Conservation (phyloP, 768 basidiomycete species). For the Boletales sp. region DNA sequence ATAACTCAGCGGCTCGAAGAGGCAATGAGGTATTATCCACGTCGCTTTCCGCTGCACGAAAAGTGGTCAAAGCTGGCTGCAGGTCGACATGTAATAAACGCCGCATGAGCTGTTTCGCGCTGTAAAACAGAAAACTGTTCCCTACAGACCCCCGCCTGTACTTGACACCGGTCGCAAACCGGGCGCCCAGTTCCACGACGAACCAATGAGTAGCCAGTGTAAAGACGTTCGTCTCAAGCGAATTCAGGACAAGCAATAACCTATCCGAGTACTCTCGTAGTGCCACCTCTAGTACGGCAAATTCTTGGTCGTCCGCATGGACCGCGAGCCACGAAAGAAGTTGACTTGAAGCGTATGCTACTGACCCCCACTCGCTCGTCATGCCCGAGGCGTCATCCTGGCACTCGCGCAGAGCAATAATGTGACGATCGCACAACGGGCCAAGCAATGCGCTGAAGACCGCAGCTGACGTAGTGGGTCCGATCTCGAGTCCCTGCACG, state of each 20-base stretch:
- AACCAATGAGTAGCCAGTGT: conserved; percentile 59
- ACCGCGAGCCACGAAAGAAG: conserved; percentile 45
- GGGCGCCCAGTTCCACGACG: conserved; percentile 51
- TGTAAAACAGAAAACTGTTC: conserved; percentile 19
- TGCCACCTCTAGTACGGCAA: conserved; percentile 25
- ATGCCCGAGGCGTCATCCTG: conserved; percentile 23
- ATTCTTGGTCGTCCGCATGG: conserved; percentile 33
- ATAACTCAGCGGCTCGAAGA: conserved; percentile 56
- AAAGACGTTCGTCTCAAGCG: conserved; percentile 32
- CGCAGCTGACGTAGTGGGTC: conserved; percentile 38
- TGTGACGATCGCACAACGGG: conserved; percentile 43
- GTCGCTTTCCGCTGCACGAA: conserved; percentile 17
- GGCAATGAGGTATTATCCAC: conserved; percentile 35
- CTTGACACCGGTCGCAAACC: conserved; percentile 30
- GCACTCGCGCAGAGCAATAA: conserved; percentile 35
- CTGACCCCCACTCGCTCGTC: conserved; percentile 36
- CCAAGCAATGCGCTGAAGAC: conserved; percentile 46
- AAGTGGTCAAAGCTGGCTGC: conserved; percentile 24
- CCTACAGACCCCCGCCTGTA: conserved; percentile 26
- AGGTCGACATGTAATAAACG: conserved; percentile 55
- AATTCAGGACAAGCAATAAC: conserved; percentile 38
- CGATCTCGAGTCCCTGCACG: conserved; percentile 42
- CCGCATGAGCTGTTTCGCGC: conserved; percentile 41
- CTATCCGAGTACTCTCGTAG: conserved; percentile 37
- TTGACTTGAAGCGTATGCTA: conserved; percentile 40